Percentiles rank a stretch among this genome's conserved stretches.
Conservation (phyloP, 768 basidiomycete species). For the Pluteus cervinus region DNA sequence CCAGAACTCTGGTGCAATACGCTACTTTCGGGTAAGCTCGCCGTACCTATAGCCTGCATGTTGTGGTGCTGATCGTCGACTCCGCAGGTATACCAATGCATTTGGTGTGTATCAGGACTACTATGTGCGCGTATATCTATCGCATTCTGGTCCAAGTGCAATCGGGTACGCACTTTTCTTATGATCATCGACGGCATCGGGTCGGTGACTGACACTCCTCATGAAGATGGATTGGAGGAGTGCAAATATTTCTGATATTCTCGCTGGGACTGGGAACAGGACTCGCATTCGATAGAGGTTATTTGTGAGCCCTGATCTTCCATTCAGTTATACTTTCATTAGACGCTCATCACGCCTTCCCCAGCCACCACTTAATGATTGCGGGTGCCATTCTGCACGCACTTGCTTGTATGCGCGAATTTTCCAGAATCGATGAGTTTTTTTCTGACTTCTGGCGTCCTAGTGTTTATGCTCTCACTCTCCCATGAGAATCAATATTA, state of each 20-base stretch:
- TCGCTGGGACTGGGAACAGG: constrained; percentile 40
- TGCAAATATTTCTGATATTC: constrained; percentile 45
- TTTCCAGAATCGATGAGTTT: not conserved
- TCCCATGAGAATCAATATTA: constrained; percentile 28
- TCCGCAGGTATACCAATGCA: constrained; percentile 2
- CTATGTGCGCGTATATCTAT: constrained; percentile 1
- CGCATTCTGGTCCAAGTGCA: constrained; percentile 9
- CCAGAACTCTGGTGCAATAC: constrained; percentile 5
- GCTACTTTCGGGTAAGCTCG: constrained; percentile 1
- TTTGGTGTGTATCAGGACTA: constrained; percentile 1
- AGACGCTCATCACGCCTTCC: not conserved
- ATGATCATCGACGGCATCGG: not conserved
- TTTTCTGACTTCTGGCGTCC: not conserved
- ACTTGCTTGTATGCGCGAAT: constrained; percentile 23
- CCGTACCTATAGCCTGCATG: too few species aligned
- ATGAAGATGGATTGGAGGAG: constrained; percentile 43
- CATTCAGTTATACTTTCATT: not conserved
- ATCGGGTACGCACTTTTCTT: constrained; percentile 17
- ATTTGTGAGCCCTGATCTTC: constrained; percentile 30
- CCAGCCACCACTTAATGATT: constrained; percentile 18
- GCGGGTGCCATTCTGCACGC: constrained; percentile 16
- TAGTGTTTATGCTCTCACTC: constrained; percentile 30
- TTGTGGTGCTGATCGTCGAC: too few species aligned
- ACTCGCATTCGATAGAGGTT: constrained; percentile 44
- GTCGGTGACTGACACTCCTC: not conserved